Conservation (phyloP, 495 filamentous ascomycete genomes). For the Aspergillus sparsus region DNA sequence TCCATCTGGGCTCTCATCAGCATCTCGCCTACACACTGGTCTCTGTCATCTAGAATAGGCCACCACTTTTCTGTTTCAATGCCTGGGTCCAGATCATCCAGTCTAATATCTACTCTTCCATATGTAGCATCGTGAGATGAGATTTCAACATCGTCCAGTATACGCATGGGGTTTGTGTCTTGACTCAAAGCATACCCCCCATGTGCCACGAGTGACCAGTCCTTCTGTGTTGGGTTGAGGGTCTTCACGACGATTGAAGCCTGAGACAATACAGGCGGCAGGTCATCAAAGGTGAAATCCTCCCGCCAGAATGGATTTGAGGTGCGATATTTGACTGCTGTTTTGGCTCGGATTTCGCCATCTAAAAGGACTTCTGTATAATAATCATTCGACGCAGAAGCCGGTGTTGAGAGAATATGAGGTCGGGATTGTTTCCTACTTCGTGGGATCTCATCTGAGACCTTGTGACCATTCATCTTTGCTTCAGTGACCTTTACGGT, state of each 20-base stretch:
- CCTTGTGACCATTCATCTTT: constrained; percentile 45
- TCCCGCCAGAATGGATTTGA: constrained; percentile 93
- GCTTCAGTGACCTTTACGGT: constrained; percentile 63
- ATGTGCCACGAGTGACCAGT: constrained; percentile 54
- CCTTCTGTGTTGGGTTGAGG: constrained; percentile 53
- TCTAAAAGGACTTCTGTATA: constrained; percentile 93
- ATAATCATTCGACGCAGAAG: constrained; percentile 53
- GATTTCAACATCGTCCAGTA: constrained; percentile 53
- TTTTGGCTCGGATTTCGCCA: constrained; percentile 83
- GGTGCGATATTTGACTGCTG: constrained; percentile 77
- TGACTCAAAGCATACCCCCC: constrained; percentile 47
- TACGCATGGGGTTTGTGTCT: constrained; percentile 44
- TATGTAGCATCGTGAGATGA: constrained; percentile 59
- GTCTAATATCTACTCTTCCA: constrained; percentile 77
- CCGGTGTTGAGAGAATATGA: constrained; percentile 33
- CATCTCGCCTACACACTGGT: constrained; percentile 80
- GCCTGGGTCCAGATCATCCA: constrained; percentile 78
- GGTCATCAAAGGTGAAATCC: constrained; percentile 81
- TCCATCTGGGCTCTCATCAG: constrained; percentile 81
- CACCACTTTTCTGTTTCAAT: constrained; percentile 90
- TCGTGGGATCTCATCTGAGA: constrained; percentile 36
- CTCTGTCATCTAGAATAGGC: constrained; percentile 71
- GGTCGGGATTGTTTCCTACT: constrained; percentile 46
- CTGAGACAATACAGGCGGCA: constrained; percentile 77
- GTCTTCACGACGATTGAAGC: constrained; percentile 81